Conservation (phyloP, 257 asterid species). For the Linderniella brevidens region DNA sequence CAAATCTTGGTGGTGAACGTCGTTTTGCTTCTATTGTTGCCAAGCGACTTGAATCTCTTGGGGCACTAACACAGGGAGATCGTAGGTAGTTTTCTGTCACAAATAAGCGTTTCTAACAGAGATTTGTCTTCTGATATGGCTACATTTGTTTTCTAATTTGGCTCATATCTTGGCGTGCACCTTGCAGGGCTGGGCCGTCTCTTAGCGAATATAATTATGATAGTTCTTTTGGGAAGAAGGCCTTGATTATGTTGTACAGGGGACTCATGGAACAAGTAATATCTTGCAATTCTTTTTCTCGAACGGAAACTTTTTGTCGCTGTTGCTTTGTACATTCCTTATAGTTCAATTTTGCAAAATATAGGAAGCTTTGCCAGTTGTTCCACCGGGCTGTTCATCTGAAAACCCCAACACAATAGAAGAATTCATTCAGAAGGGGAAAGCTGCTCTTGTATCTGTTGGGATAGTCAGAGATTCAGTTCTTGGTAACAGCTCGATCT, state of each 20-base stretch:
- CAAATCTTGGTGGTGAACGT: slow-evolving; percentile 98
- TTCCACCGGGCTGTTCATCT: slow-evolving; percentile 81
- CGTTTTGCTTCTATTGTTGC: slow-evolving; percentile 98
- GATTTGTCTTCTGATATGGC: too few species aligned
- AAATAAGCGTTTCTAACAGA: too few species aligned
- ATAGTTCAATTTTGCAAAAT: slow-evolving; percentile 8
- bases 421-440: slow-evolving; percentile 62
- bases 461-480: slow-evolving; percentile 74
- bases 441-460: slow-evolving; percentile 85
- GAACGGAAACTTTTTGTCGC: not conserved
- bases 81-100: slow-evolving; percentile 69
- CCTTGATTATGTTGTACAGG: slow-evolving; percentile 58
- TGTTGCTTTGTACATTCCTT: slow-evolving; percentile 6
- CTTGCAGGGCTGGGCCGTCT: slow-evolving; percentile 93
- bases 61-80: slow-evolving; percentile 97
- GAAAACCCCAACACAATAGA: slow-evolving; percentile 51
- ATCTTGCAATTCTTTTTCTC: slow-evolving; percentile 10
- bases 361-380: slow-evolving; percentile 62
- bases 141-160: too few species aligned
- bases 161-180: too few species aligned
- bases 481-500: slow-evolving; percentile 33
- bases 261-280: slow-evolving; percentile 81
- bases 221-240: slow-evolving; percentile 80
- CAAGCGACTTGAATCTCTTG: slow-evolving; percentile 90
- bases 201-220: slow-evolving; percentile 93